Base-by-base conservation (phyloP, 1,139 yeast species). In the Candida albicans region DNA sequence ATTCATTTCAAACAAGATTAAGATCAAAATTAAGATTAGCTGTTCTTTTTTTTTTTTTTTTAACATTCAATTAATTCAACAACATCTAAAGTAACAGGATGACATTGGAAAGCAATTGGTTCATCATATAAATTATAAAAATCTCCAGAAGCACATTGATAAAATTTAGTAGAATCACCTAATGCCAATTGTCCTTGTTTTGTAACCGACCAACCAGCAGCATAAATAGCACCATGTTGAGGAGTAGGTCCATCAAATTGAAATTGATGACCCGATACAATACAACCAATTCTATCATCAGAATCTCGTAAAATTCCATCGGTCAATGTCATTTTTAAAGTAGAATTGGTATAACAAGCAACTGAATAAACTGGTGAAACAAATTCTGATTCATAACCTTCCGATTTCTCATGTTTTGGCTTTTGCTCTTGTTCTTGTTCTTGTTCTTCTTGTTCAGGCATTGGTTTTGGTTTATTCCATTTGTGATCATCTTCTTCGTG, bases 231-330 rank as follows among this genome's bases (percentile, higher is more conserved):
- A 15, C 75, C 76, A 48, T 61, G 61, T 54, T 68, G 75, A 32
- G 76, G 77, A 18, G 68, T 62, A 12, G 76, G 74, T 3, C 75
- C 75, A 51, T 73, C 78, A 48, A 73, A 73, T 54, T 70, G 77
- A 52, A 73, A 68, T 52, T 73, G 77, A 42, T 64, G 66, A 42
- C 67, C 67, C 2, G 69, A 61, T 13, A 72, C 77, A 50, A 73
- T 70, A 22, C 74, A 62, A 2, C 77, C 78, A 41, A 71, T 65
- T 49, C 76, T 56, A 39, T 62, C 58, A 31, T 56, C 61, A 10
- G 66, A 52, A 51, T 73, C 77, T 34, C 62, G 56, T 43, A 73
- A 59, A 22, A 69, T 58, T 2, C 73, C 68, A 31, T 65, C 67
- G 8, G 54, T 50, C 33, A 71, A 59, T 4, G 59, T 53, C 64